Evolutionary conservation across 169 alveolate species (phyloP).

Genomic region (Pseudocohnilembus persalinus): DNA sequence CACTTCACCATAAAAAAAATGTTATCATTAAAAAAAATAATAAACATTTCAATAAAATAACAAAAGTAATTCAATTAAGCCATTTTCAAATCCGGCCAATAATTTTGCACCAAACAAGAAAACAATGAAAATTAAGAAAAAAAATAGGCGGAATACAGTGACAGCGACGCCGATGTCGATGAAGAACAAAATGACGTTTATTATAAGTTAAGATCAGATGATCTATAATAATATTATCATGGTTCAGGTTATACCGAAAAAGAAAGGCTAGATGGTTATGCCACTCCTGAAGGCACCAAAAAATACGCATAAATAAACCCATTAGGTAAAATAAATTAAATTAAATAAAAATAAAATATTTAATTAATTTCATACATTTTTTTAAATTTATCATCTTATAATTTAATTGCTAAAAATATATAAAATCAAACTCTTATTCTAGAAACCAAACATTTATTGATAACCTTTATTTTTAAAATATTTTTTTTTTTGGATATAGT

Average conservation of each 20-base stretch:
- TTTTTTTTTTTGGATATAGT: not conserved
- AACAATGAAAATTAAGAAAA: not conserved
- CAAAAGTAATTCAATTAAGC: too few relatives aligned
- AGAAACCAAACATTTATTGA: not conserved
- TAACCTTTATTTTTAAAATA: not conserved
- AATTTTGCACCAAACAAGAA: not conserved
- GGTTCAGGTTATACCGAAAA: not conserved
- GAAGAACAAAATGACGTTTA: not conserved
- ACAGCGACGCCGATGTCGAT: not conserved
- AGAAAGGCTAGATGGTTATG: not conserved
- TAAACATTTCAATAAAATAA: too few relatives aligned
- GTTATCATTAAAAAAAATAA: too few relatives aligned
- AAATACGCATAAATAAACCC: not conserved
- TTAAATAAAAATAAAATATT: too few relatives aligned
- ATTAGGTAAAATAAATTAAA: too few relatives aligned
- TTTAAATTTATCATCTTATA: too few relatives aligned
- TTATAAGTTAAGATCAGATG: not conserved
- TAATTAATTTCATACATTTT: too few relatives aligned
- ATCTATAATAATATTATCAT: too few relatives aligned
- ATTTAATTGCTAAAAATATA: too few relatives aligned
- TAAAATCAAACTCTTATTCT: too few relatives aligned
- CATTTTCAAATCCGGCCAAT: too few relatives aligned
- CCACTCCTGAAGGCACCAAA: not conserved
- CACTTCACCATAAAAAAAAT: too few relatives aligned
- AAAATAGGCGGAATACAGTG: not conserved